Conservation (phyloP, 441 rosid genomes). For the Dalechampia spathulata region DNA sequence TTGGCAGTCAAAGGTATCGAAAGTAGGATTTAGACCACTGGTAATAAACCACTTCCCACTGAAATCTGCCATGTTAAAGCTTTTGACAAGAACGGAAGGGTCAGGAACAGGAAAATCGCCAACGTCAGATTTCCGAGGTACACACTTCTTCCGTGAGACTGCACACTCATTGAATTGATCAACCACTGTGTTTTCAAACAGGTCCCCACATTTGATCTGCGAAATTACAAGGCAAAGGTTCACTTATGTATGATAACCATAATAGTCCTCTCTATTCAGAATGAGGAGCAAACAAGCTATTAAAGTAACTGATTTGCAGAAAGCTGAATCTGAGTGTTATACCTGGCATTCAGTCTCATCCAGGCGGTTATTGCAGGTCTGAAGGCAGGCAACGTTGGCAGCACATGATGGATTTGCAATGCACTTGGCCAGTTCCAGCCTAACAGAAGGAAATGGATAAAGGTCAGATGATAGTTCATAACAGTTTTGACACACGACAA, state of each 20-base stretch:
- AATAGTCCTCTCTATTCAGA: not conserved
- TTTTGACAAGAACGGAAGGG: constrained; percentile 65
- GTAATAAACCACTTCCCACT: constrained; percentile 82
- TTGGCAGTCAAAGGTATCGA: constrained; percentile 82
- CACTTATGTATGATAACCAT: constrained; percentile 4
- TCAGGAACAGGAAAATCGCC: constrained; percentile 91
- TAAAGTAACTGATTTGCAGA: no score
- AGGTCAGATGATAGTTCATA: constrained; percentile 1
- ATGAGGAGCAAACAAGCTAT: constrained; percentile 6
- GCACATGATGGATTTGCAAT: constrained; percentile 85
- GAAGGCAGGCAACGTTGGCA: constrained; percentile 86
- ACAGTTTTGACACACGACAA: not conserved
- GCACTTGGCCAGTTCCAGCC: constrained; percentile 93
- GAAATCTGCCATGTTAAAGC: constrained; percentile 69
- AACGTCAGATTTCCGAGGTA: constrained; percentile 75
- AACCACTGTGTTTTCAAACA: constrained; percentile 74
- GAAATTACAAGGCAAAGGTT: constrained; percentile 5
- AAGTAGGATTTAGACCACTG: constrained; percentile 89
- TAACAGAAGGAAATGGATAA: constrained; percentile 21
- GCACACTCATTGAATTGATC: constrained; percentile 95
- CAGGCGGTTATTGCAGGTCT: constrained; percentile 91
- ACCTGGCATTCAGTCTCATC: constrained; percentile 99
- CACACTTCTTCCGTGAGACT: constrained; percentile 84
- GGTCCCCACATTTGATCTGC: constrained; percentile 92
- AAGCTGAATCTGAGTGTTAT: no score